phyloP scores from a whole-genome alignment of 441 rosid species.

The Viola pubescens region DNA sequence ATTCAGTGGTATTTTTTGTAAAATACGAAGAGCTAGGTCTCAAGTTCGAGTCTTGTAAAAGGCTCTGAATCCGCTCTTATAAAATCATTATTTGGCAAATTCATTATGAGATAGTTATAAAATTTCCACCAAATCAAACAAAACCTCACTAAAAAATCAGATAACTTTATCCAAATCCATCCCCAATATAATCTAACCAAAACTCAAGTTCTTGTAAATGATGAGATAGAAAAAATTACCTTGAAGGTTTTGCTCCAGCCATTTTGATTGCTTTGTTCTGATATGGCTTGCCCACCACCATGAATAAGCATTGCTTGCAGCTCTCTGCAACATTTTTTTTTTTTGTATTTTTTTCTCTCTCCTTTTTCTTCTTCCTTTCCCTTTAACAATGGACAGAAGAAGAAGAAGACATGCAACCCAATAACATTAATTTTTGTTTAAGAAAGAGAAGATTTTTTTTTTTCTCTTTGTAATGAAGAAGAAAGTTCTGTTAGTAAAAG shows the following conservation, averaged over 20 bases:
- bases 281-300: conserved; percentile 99
- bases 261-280: conserved; percentile 94
- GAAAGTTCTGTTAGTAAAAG: too few species aligned
- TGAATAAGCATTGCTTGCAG: conserved; percentile 90
- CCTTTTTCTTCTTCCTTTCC: background rate
- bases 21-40: too few species aligned
- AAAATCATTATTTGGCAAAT: too few species aligned
- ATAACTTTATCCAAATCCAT: background rate
- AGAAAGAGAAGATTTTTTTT: too few species aligned
- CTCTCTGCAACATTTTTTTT: conserved; percentile 67
- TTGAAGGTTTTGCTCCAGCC: conserved; percentile 92
- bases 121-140: too few species aligned
- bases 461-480: background rate
- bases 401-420: background rate
- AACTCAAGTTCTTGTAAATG: too few species aligned
- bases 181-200: too few species aligned
- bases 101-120: too few species aligned
- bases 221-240: conserved; percentile 29
- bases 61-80: too few species aligned
- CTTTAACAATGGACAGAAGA: conserved; percentile 3
- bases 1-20: too few species aligned
- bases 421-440: too few species aligned
- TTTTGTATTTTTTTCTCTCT: background rate
- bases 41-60: too few species aligned
- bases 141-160: background rate